These are phyloP conservation scores for Nannochloropsis gaditana DNA, from an alignment of 108 stramenopile genomes.

Conservation along the genomic window DNA sequence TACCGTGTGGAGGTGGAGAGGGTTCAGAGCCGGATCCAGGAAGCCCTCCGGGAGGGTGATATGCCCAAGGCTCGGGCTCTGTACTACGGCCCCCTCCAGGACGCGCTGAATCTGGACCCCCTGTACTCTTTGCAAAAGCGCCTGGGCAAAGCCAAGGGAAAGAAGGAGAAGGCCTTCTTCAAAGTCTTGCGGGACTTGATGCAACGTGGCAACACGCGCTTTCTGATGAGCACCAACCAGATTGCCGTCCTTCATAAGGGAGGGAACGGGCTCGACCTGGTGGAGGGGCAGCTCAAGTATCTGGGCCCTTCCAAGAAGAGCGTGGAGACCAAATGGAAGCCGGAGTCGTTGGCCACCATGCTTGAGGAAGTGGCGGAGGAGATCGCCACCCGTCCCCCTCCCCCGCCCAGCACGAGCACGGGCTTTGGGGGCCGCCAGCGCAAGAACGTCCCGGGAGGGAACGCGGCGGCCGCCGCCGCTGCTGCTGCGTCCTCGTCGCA, in stretches of 20 bases:
- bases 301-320: neutral
- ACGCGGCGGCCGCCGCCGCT: neutral
- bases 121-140: neutral
- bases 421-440: conserved; percentile 16
- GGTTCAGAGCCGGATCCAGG: neutral
- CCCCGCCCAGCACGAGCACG: neutral
- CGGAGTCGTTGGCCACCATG: neutral
- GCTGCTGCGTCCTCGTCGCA: neutral
- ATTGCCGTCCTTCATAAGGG: neutral
- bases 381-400: neutral
- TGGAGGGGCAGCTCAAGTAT: neutral
- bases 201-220: conserved; percentile 4
- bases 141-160: neutral
- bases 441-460: neutral
- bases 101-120: neutral
- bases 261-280: neutral
- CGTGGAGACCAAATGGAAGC: neutral
- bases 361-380: neutral
- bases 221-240: neutral
- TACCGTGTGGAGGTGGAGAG: neutral
- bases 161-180: neutral
- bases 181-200: neutral
- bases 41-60: neutral
- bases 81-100: conserved; percentile 11
- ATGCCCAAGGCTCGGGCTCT: conserved; percentile 12